Evolutionary conservation across 305 asterid species (phyloP).

Genomic region (Solanum chacoense): DNA sequence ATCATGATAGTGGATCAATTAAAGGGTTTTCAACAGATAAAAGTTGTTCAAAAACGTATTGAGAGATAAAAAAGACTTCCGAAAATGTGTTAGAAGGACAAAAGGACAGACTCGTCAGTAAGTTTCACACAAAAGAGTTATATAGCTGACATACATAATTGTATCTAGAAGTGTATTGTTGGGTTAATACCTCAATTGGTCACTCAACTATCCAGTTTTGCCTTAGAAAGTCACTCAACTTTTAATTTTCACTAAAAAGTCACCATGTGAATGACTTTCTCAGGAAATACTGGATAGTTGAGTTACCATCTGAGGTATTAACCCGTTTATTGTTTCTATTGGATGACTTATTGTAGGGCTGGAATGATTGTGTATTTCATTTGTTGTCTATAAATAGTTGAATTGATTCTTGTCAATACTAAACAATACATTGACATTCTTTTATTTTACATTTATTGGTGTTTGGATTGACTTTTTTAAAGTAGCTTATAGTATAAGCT

Average conservation of each 20-base stretch:
- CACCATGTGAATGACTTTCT: too few species aligned
- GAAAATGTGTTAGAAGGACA: background rate
- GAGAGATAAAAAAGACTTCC: background rate
- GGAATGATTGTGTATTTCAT: fast-evolving
- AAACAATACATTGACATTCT: background rate
- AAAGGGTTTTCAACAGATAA: background rate
- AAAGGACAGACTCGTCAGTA: too few species aligned
- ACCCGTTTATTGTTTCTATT: too few species aligned
- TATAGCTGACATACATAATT: too few species aligned
- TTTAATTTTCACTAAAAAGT: too few species aligned
- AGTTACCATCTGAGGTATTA: too few species aligned
- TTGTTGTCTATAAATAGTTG: background rate
- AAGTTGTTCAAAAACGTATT: background rate
- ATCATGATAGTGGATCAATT: too few species aligned
- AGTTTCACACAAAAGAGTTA: background rate
- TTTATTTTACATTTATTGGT: background rate
- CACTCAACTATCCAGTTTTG: too few species aligned
- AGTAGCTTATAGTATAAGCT: too few species aligned
- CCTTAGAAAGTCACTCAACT: too few species aligned
- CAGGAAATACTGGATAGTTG: too few species aligned
- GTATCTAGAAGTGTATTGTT: background rate
- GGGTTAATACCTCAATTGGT: too few species aligned
- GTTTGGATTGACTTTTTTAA: background rate
- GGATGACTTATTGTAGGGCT: background rate
- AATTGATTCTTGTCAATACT: background rate